Base-by-base conservation (phyloP, 2,329 filamentous ascomycete species). In the Monosporascus sp. region DNA sequence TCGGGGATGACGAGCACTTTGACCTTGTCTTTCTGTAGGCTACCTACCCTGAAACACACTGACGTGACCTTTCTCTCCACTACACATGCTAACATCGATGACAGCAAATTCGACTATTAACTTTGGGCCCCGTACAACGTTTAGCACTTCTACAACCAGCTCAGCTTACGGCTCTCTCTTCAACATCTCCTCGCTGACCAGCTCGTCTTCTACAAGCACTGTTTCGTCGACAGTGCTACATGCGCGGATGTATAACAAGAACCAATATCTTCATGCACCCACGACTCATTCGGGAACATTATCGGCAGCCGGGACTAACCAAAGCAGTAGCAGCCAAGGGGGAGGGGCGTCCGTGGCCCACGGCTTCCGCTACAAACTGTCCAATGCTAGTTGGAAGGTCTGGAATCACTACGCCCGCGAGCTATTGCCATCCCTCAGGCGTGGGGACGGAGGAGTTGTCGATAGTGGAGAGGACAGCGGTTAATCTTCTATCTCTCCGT, bases 181-280 rank as follows among this genome's bases (percentile, higher is more conserved):
- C 18, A 43, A 20, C 20, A 43, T 20, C 7, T 20, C 39, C 11
- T 43, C 20, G 5, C 39, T 18, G 11, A 20, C 11, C 20, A 20
- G 11, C 18, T 20, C 39, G 17, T 18, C 39, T 14, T 4, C 18
- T 20, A 24, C 39, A 5, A 20, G 39, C 7, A 4, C 39, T 11
- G 2, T 20, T 43, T 18, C 39, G 11, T 20, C 20, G 39, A 14
- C 39, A 14, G 18, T 14, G 22, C 39, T 66, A 70, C 6, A 63
- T 79, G 1, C 77, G 79, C 59, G 24, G 24, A 35, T 48, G 45
- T 31, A 18, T 24, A 48, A 36, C 22, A 48, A 18, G 24, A 17
- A 35, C 18, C 45, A 25, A 27, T 24, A 48, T 7, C 45, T 25
- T 6, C 22, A 20, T 17, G 5, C 1, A 6, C 45, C 18, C 31